Conservation (phyloP, 345 rosid species). For the Lagerstroemia speciosa region DNA sequence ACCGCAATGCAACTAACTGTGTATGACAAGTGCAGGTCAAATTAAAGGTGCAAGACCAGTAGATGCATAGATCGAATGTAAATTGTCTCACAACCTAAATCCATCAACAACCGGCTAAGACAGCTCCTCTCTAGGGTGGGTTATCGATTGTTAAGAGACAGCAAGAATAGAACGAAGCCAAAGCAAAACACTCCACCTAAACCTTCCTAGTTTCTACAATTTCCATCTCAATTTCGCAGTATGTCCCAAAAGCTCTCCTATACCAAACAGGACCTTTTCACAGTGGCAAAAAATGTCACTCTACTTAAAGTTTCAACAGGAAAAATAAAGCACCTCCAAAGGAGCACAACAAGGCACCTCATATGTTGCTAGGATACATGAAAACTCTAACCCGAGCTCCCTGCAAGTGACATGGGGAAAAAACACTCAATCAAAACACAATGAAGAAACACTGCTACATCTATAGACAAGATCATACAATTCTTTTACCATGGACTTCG, state of each 20-base stretch:
- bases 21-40: no score
- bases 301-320: background rate
- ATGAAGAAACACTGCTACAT: background rate
- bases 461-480: background rate
- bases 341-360: constrained; percentile 30
- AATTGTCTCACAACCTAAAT: background rate
- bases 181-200: background rate
- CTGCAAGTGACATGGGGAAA: constrained; percentile 20
- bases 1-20: no score
- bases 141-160: background rate
- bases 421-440: background rate
- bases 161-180: background rate
- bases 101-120: no score
- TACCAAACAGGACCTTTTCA: background rate
- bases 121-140: background rate
- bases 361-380: constrained; percentile 93
- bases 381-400: constrained; percentile 83
- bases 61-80: background rate
- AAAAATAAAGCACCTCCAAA: background rate
- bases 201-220: background rate
- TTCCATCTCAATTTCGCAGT: background rate
- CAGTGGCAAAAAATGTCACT: background rate
- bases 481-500: constrained; percentile 65
- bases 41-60: background rate
- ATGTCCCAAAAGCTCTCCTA: background rate